Conservation (phyloP, 768 basidiomycete genomes). For the Lepiota subincarnata region DNA sequence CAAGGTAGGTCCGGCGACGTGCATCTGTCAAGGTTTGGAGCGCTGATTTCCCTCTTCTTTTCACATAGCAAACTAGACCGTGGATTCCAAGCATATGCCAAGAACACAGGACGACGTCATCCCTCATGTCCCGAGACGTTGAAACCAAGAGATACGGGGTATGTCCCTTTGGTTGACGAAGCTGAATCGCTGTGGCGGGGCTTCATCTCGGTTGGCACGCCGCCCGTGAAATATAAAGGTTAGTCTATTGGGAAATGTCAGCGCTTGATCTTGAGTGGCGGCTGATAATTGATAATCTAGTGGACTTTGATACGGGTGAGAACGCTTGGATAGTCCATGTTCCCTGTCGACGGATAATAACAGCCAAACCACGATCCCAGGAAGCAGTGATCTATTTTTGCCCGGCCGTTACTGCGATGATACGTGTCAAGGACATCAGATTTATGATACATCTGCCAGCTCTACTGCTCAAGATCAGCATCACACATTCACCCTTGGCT, state of each 20-base stretch:
- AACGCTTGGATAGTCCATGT: background rate
- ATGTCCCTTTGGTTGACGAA: conserved; percentile 31
- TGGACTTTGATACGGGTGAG: conserved; percentile 48
- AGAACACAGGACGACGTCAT: conserved; percentile 41
- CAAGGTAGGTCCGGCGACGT: conserved; percentile 13
- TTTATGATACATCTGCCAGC: conserved; percentile 33
- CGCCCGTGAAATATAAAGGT: conserved; percentile 40
- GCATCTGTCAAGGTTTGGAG: background rate
- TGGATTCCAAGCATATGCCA: conserved; percentile 39
- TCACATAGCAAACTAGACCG: conserved; percentile 37
- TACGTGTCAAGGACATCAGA: conserved; percentile 33
- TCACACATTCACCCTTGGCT: conserved; percentile 37
- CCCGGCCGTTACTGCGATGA: conserved; percentile 32
- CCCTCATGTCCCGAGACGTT: conserved; percentile 20
- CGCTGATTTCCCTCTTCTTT: background rate
- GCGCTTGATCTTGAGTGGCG: background rate
- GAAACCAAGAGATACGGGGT: conserved; percentile 25
- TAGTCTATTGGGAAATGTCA: background rate
- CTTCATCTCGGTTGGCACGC: conserved; percentile 43
- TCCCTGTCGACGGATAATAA: background rate
- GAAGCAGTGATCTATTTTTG: conserved; percentile 48
- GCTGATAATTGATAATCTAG: conserved; percentile 18
- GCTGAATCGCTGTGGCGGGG: conserved; percentile 41
- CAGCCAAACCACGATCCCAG: conserved; percentile 16
- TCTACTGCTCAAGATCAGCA: conserved; percentile 30